phyloP scores from a whole-genome alignment of 1,139 yeast species.

The Geotrichum phurueaensis region DNA sequence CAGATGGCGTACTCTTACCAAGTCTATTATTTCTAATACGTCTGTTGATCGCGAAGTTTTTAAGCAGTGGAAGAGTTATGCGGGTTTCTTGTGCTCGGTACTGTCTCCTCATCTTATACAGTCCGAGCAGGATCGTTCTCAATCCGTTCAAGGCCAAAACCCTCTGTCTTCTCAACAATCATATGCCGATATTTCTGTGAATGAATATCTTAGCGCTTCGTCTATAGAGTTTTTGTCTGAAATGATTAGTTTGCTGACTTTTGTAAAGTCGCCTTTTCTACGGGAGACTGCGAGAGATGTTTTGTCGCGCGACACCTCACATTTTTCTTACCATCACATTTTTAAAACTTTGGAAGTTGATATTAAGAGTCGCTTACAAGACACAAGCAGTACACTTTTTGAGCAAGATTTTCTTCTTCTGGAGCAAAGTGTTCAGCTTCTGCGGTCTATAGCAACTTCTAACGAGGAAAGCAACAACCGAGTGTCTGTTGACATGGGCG shows the following conservation, averaged over 20 bases:
- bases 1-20: constrained; percentile 45
- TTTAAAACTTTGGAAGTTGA: constrained; percentile 31
- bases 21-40: constrained; percentile 1
- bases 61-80: constrained; percentile 33
- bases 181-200: constrained; percentile 18
- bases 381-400: constrained; percentile 6
- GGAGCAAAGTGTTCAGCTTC: constrained; percentile 40
- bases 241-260: constrained; percentile 24
- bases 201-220: constrained; percentile 15
- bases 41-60: constrained; percentile 18
- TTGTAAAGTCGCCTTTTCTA: constrained; percentile 25
- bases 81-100: constrained; percentile 46
- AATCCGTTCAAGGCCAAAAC: background rate
- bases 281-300: constrained; percentile 48
- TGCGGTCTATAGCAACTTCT: constrained; percentile 40
- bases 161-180: background rate
- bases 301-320: constrained; percentile 42
- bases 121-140: background rate
- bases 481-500: constrained; percentile 39
- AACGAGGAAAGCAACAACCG: constrained; percentile 36
- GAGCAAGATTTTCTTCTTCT: constrained; percentile 35
- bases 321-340: constrained; percentile 39
- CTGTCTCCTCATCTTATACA: constrained; percentile 27
- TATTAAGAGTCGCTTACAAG: constrained; percentile 7
- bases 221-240: constrained; percentile 23